These are phyloP conservation scores for Monilinia laxa DNA, from an alignment of 2,329 filamentous ascomycete genomes.

Conservation along the genomic window DNA sequence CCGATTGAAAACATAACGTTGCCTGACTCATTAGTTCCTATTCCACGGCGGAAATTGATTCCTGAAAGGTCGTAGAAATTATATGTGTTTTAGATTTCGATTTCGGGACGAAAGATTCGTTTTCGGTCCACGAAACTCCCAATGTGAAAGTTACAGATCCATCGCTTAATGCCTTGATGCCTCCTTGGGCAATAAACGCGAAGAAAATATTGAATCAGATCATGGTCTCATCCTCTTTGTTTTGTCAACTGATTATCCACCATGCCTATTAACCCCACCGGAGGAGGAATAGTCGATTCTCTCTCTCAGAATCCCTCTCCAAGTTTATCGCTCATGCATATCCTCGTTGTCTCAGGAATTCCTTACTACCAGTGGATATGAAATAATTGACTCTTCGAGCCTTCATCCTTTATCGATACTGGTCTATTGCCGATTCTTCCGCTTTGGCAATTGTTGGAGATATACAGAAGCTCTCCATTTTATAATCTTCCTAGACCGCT, in stretches of 20 bases:
- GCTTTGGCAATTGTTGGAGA: not conserved
- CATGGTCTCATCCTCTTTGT: slow-evolving; percentile 2
- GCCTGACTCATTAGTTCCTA: too few species aligned
- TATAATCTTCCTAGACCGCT: not conserved
- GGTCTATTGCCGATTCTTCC: not conserved
- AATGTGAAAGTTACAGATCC: not conserved
- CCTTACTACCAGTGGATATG: not conserved
- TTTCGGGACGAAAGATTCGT: not conserved
- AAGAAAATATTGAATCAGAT: not conserved
- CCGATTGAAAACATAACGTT: not conserved
- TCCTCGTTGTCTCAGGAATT: not conserved
- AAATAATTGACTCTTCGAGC: not conserved
- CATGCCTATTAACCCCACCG: too few species aligned
- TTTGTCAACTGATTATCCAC: not conserved
- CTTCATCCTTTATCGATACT: not conserved
- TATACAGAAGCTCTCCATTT: not conserved
- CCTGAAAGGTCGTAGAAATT: not conserved
- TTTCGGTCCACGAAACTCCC: not conserved
- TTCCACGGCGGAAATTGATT: not conserved
- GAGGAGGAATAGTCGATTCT: not conserved
- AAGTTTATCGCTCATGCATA: not conserved
- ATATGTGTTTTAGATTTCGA: not conserved
- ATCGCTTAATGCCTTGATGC: not conserved
- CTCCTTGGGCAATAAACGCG: not conserved
- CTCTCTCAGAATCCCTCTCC: not conserved